Evolutionary conservation across 73 alveolate species (phyloP), one percentile per base, ranked within the genome.

Genomic region (Urostyla sp.): DNA sequence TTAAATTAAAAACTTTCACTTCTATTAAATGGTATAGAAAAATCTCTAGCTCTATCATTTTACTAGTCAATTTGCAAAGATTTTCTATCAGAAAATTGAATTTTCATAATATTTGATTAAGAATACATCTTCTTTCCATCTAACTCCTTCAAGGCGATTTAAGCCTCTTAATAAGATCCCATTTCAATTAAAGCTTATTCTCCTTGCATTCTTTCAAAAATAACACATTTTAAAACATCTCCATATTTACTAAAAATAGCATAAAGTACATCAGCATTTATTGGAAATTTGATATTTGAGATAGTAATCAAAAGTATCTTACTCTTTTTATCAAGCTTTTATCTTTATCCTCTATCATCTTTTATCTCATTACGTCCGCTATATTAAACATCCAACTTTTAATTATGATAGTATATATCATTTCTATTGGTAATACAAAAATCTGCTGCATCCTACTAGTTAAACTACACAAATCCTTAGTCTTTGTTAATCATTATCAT

Each of bases 381-480:
- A 44, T 53, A 84, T 1, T 46, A 8, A 4, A 84, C 77, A n/a
- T 21, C 21, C 2, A 84, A 32, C 31, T 61, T 72, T 16, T 28
- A 8, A 28, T 44, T 53, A 38, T 59, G 50, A 8, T 74, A 31
- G 10, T 83, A 66, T 0, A 78, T 53, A 10, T 81, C 79, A 11
- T 75, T 78, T n/a, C 35, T 20, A n/a, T 37, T 35, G 7, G 21
- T 4, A 0, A 84, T 54, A 28, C 92, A 84, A 16, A 18, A 15
- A 21, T 54, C 67, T 15, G 92, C 92, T 15, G 54, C 60, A 59
- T 73, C 83, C 8, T 45, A 18, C 21, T 45, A 20, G 18, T 53
- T 52, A 51, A 84, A 84, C 34, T 84, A 48, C 13, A 84, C 60
- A 60, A 84, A 84, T 13, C 88, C 92, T 10, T 84, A 60, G 67